Evolutionary conservation across 2,329 filamentous ascomycete genomes (phyloP), one percentile per base, ranked within the genome.

Genomic region (Pseudogymnoascus sp.): DNA sequence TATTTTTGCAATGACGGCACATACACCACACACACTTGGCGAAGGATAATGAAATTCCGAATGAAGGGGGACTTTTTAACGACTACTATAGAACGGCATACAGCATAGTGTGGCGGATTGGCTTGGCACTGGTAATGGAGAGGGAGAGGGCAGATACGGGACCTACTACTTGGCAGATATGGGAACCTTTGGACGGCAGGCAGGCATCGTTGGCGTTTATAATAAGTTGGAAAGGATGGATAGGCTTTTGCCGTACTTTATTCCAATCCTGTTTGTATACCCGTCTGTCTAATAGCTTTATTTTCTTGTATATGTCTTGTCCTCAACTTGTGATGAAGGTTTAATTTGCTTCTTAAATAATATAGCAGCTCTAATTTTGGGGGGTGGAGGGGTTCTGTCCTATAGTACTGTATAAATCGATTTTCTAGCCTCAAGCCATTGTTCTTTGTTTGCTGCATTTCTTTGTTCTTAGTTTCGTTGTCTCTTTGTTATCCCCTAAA

Each of bases 61-160:
- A 55, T 11, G 41, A 62, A 28, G 21, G 40, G n/a, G 16, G 28
- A 14, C 40, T 35, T 62, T 37, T 52, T 62, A 55, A 37, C 43
- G 45, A 52, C 45, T 62, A 25, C 28, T 37, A 52, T 62, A 55
- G 43, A 55, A 61, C 25, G 18, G 38, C 25, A 38, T 38, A 38
- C 33, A 60, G 12, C 35, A 60, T 41, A 60, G 23, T 38, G 33
- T 60, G 25, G 16, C 14, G 49, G 49, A 21, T 33, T 16, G n/a
- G 28, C 25, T 55, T 21, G 25, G 28, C n/a, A 55, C 5, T 11
- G n/a, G 28, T 55, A 55, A 33, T 33, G 31, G 49, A 16, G 28
- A 55, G 16, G 49, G 49, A 33, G n/a, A 55, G 8, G n/a, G 5
- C 49, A 55, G 49, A 55, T 33, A 55, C 5, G 43, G 23, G 43